Base-by-base conservation (phyloP, 1,139 yeast genomes). In the Kurtzmaniella quercitrusa region DNA sequence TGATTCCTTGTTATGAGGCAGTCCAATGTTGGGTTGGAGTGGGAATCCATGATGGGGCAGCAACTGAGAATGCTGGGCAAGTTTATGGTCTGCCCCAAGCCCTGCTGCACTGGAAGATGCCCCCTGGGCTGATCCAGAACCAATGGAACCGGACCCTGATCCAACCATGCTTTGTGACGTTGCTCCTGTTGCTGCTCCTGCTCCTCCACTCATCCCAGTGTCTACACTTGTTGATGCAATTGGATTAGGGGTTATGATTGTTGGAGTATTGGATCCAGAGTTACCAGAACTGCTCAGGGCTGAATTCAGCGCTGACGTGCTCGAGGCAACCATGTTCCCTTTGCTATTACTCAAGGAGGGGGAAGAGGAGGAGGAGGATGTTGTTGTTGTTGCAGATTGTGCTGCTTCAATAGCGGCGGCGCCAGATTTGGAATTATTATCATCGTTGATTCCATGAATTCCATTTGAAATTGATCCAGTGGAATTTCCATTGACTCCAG, bases 21-120 rank as follows among this genome's bases (percentile, higher is more conserved):
- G 68, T 7, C 68, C 46, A 41, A 73, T 71, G 54, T 70, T 71
- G 18, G 75, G 72, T 45, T 55, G 65, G 45, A 72, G 62, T 46
- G 62, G 69, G 48, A 57, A 59, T 34, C 62, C 60, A 51, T 68
- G 73, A 34, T 40, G 46, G 3, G 41, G 25, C 18, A 39, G 42
- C 3, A 25, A 65, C 45, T 62, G 69, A 36, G 66, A 60, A 48
- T 63, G 68, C 31, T 46, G 47, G 3, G 63, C 60, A 31, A 25
- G 17, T 21, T 31, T 40, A 10, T 34, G 39, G 10, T 31, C 36
- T 9, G 3, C 18, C 6, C 18, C 18, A n/a, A 14, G 6, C 12
- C 18, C 14, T 4, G 41, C 43, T n/a, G n/a, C n/a, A n/a, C n/a
- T n/a, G n/a, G n/a, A n/a, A 14, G 18, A 14, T 4, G 18, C 18